Evolutionary conservation across 495 filamentous ascomycete species (phyloP), one percentile per base, ranked within the genome.

Genomic region (Hyaloscypha hepaticicola): DNA sequence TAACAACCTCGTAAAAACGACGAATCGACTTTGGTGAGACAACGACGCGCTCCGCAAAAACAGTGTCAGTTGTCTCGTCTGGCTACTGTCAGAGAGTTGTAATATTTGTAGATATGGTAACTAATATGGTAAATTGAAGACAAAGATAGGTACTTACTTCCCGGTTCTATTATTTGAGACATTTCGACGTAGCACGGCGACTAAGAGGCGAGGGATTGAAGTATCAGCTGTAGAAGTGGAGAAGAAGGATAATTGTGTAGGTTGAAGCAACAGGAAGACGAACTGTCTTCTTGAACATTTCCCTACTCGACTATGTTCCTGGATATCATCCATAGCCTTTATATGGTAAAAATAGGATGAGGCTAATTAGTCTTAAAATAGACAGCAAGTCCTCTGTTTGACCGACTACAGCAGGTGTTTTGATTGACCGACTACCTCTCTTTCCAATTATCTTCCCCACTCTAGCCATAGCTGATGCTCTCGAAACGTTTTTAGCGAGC

Each of bases 1-100:
- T 26, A 19, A 57, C 29, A 34, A 28, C 26, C 29, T 57, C 55
- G 27, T 57, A 57, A 34, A 57, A 57, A 52, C 50, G 50, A 52
- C 50, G 50, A 52, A 3, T 3, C 7, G 22, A 24, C 50, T 52
- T 52, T 52, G 26, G 7, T 7, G 50, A 52, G 50, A 52, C 21
- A 52, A 6, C 50, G 21, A 52, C 50, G 50, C 3, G 50, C 14
- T 52, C 50, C 50, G 50, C 21, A 52, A 52, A 52, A 52, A 52
- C n/a, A 19, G 21, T 3, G n/a, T 24, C 50, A 25, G 14, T 52
- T 52, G 50, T 14, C n/a, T 52, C 50, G 50, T 52, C 50, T 52
- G 50, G 50, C 50, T 52, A 52, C 26, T 52, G 50, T 52, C n/a
- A 52, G 50, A 9, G 4, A 24, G 50, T 52, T 52, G 50, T 52